A percentile compares a stretch with the other conserved stretches of the same genome.
Conservation (phyloP, 1,284 basidiomycete genomes). For the Agaricales sp. region DNA sequence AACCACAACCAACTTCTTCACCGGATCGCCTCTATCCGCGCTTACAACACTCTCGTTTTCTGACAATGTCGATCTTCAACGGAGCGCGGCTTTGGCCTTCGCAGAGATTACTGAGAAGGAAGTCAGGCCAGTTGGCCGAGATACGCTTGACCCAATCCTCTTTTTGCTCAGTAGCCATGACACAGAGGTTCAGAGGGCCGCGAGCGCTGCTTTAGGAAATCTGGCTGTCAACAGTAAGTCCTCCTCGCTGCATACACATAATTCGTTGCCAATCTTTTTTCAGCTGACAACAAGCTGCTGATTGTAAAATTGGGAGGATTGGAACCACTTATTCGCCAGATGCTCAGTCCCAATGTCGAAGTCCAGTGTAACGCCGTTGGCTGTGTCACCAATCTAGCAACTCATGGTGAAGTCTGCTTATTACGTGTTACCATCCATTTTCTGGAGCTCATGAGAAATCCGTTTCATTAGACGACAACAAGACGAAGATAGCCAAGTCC, state of each 20-base stretch:
- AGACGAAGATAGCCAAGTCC: slow-evolving; percentile 99
- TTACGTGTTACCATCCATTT: not conserved
- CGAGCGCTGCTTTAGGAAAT: slow-evolving; percentile 97
- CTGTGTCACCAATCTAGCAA: slow-evolving; percentile 98
- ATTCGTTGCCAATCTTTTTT: slow-evolving; percentile 11
- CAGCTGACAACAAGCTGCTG: slow-evolving; percentile 97
- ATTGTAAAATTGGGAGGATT: slow-evolving; percentile 98
- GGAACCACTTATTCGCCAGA: slow-evolving; percentile 96
- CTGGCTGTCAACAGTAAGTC: slow-evolving; percentile 93
- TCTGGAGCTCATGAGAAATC: not conserved
- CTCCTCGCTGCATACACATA: slow-evolving; percentile 9
- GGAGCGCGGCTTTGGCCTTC: slow-evolving; percentile 95
- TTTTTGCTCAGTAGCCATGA: slow-evolving; percentile 98
- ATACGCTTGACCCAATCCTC: slow-evolving; percentile 97
- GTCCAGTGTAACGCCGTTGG: slow-evolving; percentile 99
- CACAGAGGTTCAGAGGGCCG: slow-evolving; percentile 96
- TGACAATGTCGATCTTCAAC: slow-evolving; percentile 98
- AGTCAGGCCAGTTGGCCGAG: slow-evolving; percentile 91
- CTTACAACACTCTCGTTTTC: slow-evolving; percentile 97
- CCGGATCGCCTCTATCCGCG: slow-evolving; percentile 84
- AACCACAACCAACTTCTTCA: slow-evolving; percentile 93
- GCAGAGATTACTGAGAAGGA: slow-evolving; percentile 99
- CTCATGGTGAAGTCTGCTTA: slow-evolving; percentile 66
- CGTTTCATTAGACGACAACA: slow-evolving; percentile 80
- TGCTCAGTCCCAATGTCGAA: slow-evolving; percentile 98